A percentile compares a stretch with the other conserved stretches of the same genome.
These are phyloP conservation scores for Fonsecaea pugnacius DNA, from an alignment of 2,329 filamentous ascomycete species.

Conservation along the genomic window DNA sequence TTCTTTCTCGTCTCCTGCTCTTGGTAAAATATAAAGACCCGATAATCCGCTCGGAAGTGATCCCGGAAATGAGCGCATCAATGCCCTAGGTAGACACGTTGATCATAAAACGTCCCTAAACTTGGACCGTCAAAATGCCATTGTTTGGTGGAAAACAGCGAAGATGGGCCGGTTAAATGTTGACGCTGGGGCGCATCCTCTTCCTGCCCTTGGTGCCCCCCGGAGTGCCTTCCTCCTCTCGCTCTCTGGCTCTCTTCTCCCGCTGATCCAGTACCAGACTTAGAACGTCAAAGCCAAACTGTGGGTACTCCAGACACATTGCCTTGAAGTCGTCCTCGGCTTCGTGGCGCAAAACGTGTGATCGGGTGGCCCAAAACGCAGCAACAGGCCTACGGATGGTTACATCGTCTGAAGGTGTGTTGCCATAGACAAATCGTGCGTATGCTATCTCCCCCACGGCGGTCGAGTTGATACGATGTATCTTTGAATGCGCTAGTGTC, in stretches of 20 bases:
- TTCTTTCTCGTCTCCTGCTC: neutral
- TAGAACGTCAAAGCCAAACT: conserved; percentile 91
- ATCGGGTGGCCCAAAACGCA: conserved; percentile 85
- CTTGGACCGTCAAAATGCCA: neutral
- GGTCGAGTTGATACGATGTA: conserved; percentile 86
- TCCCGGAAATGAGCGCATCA: neutral
- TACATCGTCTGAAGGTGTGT: conserved; percentile 70
- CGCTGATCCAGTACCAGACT: conserved; percentile 57
- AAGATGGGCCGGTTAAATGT: conserved; percentile 28
- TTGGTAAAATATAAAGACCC: neutral
- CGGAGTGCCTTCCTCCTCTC: conserved; percentile 42
- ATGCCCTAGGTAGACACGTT: too few relatives aligned
- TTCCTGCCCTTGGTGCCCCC: conserved; percentile 45
- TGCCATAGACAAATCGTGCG: conserved; percentile 84
- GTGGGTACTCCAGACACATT: conserved; percentile 85
- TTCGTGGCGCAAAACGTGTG: conserved; percentile 80
- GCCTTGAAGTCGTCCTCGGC: conserved; percentile 82
- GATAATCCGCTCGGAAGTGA: neutral
- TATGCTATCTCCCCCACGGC: conserved; percentile 90
- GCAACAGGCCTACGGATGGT: conserved; percentile 80
- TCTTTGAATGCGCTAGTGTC: conserved; percentile 81
- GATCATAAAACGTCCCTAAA: neutral
- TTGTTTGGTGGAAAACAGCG: neutral
- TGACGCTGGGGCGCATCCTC: conserved; percentile 40
- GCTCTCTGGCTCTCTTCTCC: conserved; percentile 48